A percentile compares a stretch with the other conserved stretches of the same genome.
Evolutionary conservation across 352 stramenopile genomes (phyloP).

Genomic region (Pythium dissotocum): DNA sequence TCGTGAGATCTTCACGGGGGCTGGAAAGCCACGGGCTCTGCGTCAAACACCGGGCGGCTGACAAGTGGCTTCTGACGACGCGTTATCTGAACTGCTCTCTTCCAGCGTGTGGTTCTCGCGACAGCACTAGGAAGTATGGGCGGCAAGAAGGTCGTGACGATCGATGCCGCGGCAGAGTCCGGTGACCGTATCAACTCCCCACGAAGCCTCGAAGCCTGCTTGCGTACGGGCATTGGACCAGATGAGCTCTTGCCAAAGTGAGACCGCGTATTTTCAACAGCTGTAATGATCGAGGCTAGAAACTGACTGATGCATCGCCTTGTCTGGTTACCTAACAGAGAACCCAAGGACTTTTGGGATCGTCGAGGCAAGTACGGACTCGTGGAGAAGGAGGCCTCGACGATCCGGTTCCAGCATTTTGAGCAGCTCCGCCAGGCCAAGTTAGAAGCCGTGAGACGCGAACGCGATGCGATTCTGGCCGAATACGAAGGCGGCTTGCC

Average conservation of each 20-base stretch:
- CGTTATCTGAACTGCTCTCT: slow-evolving; percentile 3
- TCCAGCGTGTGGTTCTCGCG: background rate
- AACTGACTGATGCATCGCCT: no score
- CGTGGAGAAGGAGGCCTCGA: slow-evolving; percentile 72
- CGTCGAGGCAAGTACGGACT: slow-evolving; percentile 56
- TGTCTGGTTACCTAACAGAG: slow-evolving; percentile 10
- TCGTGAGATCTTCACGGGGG: background rate
- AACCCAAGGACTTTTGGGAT: slow-evolving; percentile 54
- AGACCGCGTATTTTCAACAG: background rate
- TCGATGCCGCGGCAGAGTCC: slow-evolving; percentile 52
- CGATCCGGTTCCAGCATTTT: slow-evolving; percentile 71
- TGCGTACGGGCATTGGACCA: slow-evolving; percentile 62
- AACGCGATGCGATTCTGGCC: slow-evolving; percentile 54
- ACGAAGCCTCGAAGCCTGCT: slow-evolving; percentile 68
- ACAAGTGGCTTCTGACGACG: background rate
- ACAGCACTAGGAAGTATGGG: slow-evolving; percentile 17
- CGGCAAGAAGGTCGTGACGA: slow-evolving; percentile 45
- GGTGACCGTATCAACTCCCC: slow-evolving; percentile 59
- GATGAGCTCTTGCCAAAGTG: slow-evolving; percentile 66
- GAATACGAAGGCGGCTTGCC: slow-evolving; percentile 24
- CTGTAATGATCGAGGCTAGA: background rate
- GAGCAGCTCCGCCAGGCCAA: slow-evolving; percentile 68
- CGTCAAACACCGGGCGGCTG: background rate
- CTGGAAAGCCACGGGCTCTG: background rate
- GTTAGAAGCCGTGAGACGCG: slow-evolving; percentile 50